Evolutionary conservation across 768 basidiomycete genomes (phyloP).

Genomic region (Mycena rebaudengoi): DNA sequence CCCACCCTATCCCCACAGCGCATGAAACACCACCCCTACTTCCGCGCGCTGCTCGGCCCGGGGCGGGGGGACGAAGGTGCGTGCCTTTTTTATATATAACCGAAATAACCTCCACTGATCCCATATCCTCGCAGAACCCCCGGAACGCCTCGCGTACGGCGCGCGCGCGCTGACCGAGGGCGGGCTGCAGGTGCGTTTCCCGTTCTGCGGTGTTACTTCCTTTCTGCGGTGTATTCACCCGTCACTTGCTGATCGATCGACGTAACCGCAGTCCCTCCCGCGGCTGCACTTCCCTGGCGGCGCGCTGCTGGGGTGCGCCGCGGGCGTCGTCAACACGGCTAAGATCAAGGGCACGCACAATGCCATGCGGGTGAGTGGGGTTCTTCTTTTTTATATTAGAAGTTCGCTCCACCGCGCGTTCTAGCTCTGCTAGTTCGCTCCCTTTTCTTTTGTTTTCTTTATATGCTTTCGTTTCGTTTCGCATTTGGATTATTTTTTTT

Average conservation of each 20-base stretch:
- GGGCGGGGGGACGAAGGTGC: too few species aligned
- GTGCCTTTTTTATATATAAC: too few species aligned
- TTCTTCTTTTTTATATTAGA: too few species aligned
- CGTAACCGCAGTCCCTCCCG: conserved; percentile 89
- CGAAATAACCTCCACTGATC: too few species aligned
- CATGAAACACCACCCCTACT: conserved; percentile 98
- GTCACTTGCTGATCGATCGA: too few species aligned
- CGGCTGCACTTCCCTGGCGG: conserved; percentile 90
- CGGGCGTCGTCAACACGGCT: conserved; percentile 94
- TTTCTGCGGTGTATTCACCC: too few species aligned
- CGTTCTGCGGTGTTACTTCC: too few species aligned
- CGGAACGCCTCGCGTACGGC: conserved; percentile 85
- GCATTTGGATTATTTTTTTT: not conserved
- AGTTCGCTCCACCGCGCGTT: too few species aligned
- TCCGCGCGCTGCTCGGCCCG: conserved; percentile 74
- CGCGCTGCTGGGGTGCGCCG: conserved; percentile 87
- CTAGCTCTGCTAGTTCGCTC: too few species aligned
- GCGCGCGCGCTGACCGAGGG: conserved; percentile 93
- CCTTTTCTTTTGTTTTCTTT: not conserved
- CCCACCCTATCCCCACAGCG: conserved; percentile 38
- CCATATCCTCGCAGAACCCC: too few species aligned
- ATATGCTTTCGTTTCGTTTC: too few species aligned
- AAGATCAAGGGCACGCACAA: conserved; percentile 99
- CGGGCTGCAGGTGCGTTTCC: too few species aligned
- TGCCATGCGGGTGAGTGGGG: conserved; percentile 77